These are phyloP conservation scores for Suillus plorans DNA, from an alignment of 768 basidiomycete species.

Conservation along the genomic window DNA sequence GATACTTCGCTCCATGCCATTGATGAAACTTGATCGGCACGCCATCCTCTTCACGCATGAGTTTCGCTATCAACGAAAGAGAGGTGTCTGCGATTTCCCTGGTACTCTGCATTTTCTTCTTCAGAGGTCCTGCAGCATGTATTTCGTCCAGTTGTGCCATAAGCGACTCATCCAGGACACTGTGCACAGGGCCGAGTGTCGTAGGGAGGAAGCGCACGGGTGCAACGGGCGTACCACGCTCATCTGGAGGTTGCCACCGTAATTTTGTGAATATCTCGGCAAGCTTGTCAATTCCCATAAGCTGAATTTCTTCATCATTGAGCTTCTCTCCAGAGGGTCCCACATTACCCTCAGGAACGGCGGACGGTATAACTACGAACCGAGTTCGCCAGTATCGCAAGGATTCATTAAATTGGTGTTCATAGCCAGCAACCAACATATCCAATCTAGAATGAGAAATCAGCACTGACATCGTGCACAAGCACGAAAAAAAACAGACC, in stretches of 20 bases:
- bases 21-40: constrained; percentile 80
- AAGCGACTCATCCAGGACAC: constrained; percentile 74
- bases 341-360: constrained; percentile 51
- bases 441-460: constrained; percentile 55
- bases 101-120: constrained; percentile 81
- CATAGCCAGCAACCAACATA: constrained; percentile 83
- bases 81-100: constrained; percentile 68
- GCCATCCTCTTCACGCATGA: constrained; percentile 84
- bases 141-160: constrained; percentile 81
- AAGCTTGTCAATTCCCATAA: constrained; percentile 89
- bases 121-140: constrained; percentile 68
- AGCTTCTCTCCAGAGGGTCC: constrained; percentile 72
- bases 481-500: constrained; percentile 41
- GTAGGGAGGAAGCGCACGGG: constrained; percentile 82
- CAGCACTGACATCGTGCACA: constrained; percentile 3
- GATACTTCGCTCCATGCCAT: constrained; percentile 76
- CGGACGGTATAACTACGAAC: constrained; percentile 88
- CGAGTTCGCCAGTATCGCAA: constrained; percentile 93
- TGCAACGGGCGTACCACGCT: constrained; percentile 41
- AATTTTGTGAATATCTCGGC: constrained; percentile 85
- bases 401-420: constrained; percentile 76
- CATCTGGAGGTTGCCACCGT: constrained; percentile 66
- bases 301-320: constrained; percentile 82
- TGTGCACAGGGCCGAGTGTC: constrained; percentile 78
- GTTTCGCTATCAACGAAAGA: constrained; percentile 65